Evolutionary conservation across 768 basidiomycete genomes (phyloP).

Genomic region (Neoboletus subvelutipes): DNA sequence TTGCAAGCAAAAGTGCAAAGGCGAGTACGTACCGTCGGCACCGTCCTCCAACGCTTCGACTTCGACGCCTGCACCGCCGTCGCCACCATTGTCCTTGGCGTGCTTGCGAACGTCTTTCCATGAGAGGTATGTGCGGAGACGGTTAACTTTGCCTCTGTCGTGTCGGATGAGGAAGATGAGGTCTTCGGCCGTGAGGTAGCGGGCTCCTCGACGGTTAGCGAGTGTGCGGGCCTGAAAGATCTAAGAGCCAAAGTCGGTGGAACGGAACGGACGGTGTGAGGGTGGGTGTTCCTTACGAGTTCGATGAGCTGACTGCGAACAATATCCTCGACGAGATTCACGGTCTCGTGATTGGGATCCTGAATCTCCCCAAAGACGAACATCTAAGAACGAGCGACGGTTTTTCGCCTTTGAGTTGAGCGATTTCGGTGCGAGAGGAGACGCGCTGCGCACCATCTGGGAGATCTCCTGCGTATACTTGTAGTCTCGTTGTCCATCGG

Average conservation of each 20-base stretch:
- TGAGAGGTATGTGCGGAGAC: slow-evolving; percentile 87
- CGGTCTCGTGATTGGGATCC: slow-evolving; percentile 83
- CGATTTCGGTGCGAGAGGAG: not conserved
- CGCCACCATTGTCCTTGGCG: slow-evolving; percentile 86
- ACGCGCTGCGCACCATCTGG: slow-evolving; percentile 67
- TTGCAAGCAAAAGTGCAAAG: not conserved
- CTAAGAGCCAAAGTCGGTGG: slow-evolving; percentile 36
- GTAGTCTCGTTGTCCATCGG: slow-evolving; percentile 56
- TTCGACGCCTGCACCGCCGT: slow-evolving; percentile 76
- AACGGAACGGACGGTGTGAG: not conserved
- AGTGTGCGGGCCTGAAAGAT: slow-evolving; percentile 87
- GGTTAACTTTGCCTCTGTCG: slow-evolving; percentile 91
- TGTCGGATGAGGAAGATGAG: slow-evolving; percentile 95
- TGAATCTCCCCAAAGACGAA: slow-evolving; percentile 97
- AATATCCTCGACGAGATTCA: slow-evolving; percentile 94
- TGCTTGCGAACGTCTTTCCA: slow-evolving; percentile 98
- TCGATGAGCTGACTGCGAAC: slow-evolving; percentile 89
- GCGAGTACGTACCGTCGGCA: slow-evolving; percentile 59
- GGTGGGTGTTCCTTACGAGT: slow-evolving; percentile 55
- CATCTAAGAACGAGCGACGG: slow-evolving; percentile 54
- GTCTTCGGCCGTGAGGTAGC: slow-evolving; percentile 89
- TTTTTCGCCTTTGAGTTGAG: not conserved
- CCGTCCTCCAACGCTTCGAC: slow-evolving; percentile 84
- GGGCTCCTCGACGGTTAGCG: slow-evolving; percentile 78
- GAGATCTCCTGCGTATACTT: slow-evolving; percentile 91